phyloP scores from a whole-genome alignment of 106 monocot species.

The Dioscorea dumetorum region DNA sequence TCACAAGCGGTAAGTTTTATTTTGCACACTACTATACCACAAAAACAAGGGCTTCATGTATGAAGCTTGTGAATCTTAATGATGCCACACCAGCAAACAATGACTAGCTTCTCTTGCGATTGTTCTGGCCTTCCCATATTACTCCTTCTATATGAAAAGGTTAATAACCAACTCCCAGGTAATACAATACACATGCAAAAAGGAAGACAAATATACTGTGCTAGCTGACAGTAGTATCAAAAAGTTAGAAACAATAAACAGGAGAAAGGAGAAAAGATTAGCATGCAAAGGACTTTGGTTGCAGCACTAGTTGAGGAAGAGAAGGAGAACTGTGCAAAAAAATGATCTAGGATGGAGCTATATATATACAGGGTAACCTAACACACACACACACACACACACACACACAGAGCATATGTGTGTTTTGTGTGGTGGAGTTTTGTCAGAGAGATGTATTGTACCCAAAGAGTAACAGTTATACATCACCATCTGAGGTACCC shows the following conservation, averaged over 20 bases:
- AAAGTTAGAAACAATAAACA: background rate
- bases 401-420: background rate
- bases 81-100: slow-evolving; percentile 39
- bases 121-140: no score
- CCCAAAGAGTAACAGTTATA: slow-evolving; percentile 25
- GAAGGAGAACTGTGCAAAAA: background rate
- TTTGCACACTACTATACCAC: no score
- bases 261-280: background rate
- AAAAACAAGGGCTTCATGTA: background rate
- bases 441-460: slow-evolving; percentile 4
- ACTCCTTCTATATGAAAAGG: no score
- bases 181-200: no score
- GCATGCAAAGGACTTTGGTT: background rate
- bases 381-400: slow-evolving; percentile 1
- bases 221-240: background rate
- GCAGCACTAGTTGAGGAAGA: background rate
- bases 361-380: slow-evolving; percentile 7
- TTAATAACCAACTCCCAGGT: no score
- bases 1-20: background rate
- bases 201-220: no score
- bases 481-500: slow-evolving; percentile 26
- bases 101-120: slow-evolving; percentile 11
- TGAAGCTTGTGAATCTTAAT: slow-evolving; percentile 37
- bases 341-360: slow-evolving; percentile 1
- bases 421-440: background rate